phyloP scores from a whole-genome alignment of 805 yeast species.

The Jamesozyma jinghongensis region DNA sequence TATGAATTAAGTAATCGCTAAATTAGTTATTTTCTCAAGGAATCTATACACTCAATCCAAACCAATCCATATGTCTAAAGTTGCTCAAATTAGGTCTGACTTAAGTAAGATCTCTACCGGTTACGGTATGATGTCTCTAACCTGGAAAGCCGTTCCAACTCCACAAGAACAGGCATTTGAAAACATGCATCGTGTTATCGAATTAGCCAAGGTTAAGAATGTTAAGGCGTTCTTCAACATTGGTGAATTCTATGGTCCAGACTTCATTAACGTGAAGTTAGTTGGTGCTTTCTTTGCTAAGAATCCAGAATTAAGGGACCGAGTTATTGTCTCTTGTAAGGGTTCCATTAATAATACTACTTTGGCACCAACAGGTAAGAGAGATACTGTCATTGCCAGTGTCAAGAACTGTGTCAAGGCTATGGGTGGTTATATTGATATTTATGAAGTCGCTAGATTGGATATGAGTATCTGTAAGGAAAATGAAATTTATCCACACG shows the following conservation, averaged over 20 bases:
- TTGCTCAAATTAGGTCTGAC: constrained; percentile 14
- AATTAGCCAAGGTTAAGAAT: constrained; percentile 25
- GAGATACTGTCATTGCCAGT: constrained; percentile 39
- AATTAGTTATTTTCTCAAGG: too few species aligned
- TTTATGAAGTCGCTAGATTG: constrained; percentile 68
- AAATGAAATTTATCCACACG: constrained; percentile 35
- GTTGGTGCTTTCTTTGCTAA: constrained; percentile 48
- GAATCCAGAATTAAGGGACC: constrained; percentile 46
- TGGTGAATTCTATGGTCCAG: constrained; percentile 70
- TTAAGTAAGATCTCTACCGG: constrained; percentile 34
- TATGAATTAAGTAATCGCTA: too few species aligned
- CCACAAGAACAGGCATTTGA: constrained; percentile 46
- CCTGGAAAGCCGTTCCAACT: constrained; percentile 55
- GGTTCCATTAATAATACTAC: constrained; percentile 43
- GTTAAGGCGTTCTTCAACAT: constrained; percentile 50
- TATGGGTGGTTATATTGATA: constrained; percentile 43
- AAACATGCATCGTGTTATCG: constrained; percentile 44
- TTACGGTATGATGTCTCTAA: constrained; percentile 74
- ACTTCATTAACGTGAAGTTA: constrained; percentile 44
- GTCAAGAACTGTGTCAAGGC: constrained; percentile 36
- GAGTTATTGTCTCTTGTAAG: constrained; percentile 57
- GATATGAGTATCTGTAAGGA: constrained; percentile 32
- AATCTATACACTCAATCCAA: neutral
- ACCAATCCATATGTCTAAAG: constrained; percentile 14
- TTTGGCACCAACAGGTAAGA: constrained; percentile 41